Evolutionary conservation across 495 filamentous ascomycete genomes (phyloP), one percentile per base, ranked within the genome.

Genomic region (Xylaria venustula): DNA sequence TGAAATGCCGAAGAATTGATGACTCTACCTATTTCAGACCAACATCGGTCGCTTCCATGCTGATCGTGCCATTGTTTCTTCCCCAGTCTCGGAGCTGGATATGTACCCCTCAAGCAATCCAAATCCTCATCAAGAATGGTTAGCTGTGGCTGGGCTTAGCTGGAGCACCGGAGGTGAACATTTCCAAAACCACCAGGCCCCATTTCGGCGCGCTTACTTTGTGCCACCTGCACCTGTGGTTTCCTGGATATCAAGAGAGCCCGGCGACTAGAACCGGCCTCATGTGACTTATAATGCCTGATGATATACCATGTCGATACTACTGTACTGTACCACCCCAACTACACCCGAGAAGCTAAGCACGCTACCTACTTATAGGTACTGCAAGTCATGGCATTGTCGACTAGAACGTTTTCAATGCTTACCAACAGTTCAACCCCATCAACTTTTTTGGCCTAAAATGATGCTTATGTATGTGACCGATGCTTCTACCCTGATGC

Each of bases 271-370:
- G 15, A 28, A 37, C 37, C 36, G 42, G 30, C 30, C 52, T 45
- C 23, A 30, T 44, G 19, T 44, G 37, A 55, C 28, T 44, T 42
- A 28, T 55, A 37, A 28, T 30, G 34, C 34, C 25, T 44, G 17
- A 30, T n/a, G 52, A 55, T 55, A 23, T 55, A 55, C 52, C 11
- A 55, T n/a, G n/a, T n/a, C n/a, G n/a, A n/a, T n/a, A n/a, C n/a
- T n/a, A n/a, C n/a, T n/a, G n/a, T n/a, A n/a, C n/a, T n/a, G n/a
- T n/a, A n/a, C n/a, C n/a, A n/a, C n/a, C n/a, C n/a, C n/a, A n/a
- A n/a, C n/a, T 8, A 41, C 36, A 34, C 36, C 11, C 3, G 25
- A 15, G 19, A 34, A 40, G 26, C 54, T 57, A 30, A 57, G 45
- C 2, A 25, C 12, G 36, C 25, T 17, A n/a, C n/a, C n/a, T n/a